These are phyloP conservation scores for Blepharisma stoltei DNA, from an alignment of 73 alveolate species.

Conservation along the genomic window DNA sequence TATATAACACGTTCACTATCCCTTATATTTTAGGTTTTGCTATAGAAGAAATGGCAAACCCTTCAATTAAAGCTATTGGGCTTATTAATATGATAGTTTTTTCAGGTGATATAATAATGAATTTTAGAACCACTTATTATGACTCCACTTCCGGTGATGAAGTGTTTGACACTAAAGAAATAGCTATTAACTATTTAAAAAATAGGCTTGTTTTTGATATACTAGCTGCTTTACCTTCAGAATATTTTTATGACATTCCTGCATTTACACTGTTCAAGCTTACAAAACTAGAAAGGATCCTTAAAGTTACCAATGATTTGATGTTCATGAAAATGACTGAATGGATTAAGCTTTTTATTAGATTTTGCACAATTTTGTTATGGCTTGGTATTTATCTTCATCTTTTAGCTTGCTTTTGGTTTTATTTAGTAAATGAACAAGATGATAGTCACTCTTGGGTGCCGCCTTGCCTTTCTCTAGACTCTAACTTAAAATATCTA, in stretches of 20 bases:
- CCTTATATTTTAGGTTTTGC: too few relatives aligned
- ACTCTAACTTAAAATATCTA: not conserved
- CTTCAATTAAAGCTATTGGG: constrained; percentile 13
- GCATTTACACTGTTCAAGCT: not conserved
- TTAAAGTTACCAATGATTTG: not conserved
- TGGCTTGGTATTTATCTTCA: constrained; percentile 18
- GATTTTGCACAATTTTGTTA: not conserved
- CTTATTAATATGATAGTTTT: not conserved
- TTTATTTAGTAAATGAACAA: not conserved
- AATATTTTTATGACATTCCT: not conserved
- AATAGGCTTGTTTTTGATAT: not conserved
- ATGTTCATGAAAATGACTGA: not conserved
- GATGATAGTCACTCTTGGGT: not conserved
- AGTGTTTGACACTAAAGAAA: not conserved
- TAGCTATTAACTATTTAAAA: not conserved
- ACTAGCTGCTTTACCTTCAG: not conserved
- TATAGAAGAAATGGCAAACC: not conserved
- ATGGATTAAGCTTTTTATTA: not conserved
- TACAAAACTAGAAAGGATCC: not conserved
- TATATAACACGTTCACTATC: too few relatives aligned
- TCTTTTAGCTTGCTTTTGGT: constrained; percentile 8
- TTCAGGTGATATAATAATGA: not conserved
- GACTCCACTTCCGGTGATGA: constrained; percentile 13
- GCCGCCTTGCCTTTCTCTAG: not conserved
- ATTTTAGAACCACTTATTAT: not conserved